Base-by-base conservation (phyloP, 1,284 basidiomycete species). In the Ustilago sp. region DNA sequence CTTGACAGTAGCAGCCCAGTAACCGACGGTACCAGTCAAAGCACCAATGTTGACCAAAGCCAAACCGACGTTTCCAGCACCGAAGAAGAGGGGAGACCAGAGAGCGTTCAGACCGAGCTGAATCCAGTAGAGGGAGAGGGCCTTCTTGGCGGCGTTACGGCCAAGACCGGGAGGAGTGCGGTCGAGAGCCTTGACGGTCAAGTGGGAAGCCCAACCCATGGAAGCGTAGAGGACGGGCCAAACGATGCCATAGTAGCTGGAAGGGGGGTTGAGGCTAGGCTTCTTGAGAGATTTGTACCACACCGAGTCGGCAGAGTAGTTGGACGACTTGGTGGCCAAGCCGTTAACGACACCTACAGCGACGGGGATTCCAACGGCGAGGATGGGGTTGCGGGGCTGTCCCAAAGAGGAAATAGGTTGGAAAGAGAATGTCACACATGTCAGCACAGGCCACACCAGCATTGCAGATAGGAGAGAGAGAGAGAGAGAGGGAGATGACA, bases 11-110 rank as follows among this genome's bases (percentile, higher is more conserved):
- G 66, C 66, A 32, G 77, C 74, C 82, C 81, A 83, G 64, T 89
- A 89, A 64, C 88, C 89, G 13, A 90, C 90, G 0, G 90, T 90
- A 8, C 89, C 89, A 4, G 90, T 90, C 68, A 93, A 85, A 3
- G 89, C 86, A 15, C 88, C 83, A 68, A 91, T 90, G 86, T 93
- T 90, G 61, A 90, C 85, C 6, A 93, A 87, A 0, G 91, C 92
- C 58, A 83, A 68, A 32, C 69, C 63, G 60, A 84, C 70, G 55
- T 84, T 62, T 15, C 76, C 81, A 43, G 87, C 83, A 15, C 89
- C 89, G 78, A 93, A 93, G 88, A 92, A 93, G 43, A 93, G 85
- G 5, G 92, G 91, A 23, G 90, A 90, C 92, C 92, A 93, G 34
- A 89, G 60, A 39, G 79, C 86, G 87, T 93, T 93, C 51, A 93